Evolutionary conservation across 331 rosid genomes (phyloP).

Genomic region (Quercus tomentella): DNA sequence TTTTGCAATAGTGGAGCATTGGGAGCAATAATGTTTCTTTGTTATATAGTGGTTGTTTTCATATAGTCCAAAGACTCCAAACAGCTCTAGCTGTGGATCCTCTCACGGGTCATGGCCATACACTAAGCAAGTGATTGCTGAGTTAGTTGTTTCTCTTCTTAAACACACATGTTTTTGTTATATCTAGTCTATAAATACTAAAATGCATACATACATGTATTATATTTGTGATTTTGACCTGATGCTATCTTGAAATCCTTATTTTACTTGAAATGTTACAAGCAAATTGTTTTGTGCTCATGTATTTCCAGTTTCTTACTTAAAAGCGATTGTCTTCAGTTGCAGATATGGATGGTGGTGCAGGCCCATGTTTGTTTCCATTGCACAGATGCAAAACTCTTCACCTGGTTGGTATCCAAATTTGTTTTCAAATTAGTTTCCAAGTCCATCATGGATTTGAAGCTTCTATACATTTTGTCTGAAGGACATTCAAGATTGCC

Average conservation of each 20-base stretch:
- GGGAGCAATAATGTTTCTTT: too few species aligned
- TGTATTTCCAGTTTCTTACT: neutral
- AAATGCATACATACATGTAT: neutral
- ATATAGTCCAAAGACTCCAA: too few species aligned
- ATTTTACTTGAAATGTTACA: neutral
- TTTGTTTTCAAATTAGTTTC: neutral
- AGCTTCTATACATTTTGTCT: constrained; percentile 1
- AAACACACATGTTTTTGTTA: neutral
- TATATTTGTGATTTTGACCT: neutral
- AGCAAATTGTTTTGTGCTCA: neutral
- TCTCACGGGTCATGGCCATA: too few species aligned
- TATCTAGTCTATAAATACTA: neutral
- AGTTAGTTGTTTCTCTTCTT: neutral
- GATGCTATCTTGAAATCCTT: neutral
- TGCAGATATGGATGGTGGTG: constrained; percentile 64
- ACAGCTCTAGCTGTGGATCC: too few species aligned
- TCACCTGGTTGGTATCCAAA: constrained; percentile 62
- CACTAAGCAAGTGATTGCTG: neutral
- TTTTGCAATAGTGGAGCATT: too few species aligned
- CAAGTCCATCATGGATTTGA: constrained; percentile 1
- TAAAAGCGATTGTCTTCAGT: neutral
- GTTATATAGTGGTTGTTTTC: too few species aligned
- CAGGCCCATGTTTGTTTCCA: constrained; percentile 54
- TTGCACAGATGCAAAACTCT: constrained; percentile 72
- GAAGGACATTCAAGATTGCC: constrained; percentile 4